Conservation (phyloP, 768 basidiomycete genomes). For the Tricholoma bakamatsutake region DNA sequence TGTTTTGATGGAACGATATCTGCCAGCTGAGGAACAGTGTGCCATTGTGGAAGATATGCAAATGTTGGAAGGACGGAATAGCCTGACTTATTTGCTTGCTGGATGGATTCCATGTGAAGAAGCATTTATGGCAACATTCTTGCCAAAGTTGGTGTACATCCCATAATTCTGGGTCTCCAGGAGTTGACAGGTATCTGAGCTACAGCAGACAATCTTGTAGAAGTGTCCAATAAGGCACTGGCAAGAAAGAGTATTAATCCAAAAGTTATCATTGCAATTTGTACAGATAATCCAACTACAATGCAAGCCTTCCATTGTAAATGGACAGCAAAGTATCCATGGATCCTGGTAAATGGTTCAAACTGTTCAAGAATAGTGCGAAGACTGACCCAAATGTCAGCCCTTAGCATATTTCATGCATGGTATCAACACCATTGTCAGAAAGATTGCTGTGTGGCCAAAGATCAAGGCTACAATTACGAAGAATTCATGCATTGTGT, state of each 20-base stretch:
- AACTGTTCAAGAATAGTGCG: no score
- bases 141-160: constrained; percentile 3
- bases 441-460: constrained; percentile 20
- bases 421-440: constrained; percentile 23
- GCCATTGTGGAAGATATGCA: background rate
- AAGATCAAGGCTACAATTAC: constrained; percentile 17
- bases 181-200: background rate
- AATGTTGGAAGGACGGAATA: background rate
- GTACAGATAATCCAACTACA: no score
- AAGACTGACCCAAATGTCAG: constrained; percentile 3
- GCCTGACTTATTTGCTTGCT: background rate
- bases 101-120: background rate
- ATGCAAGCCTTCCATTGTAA: no score
- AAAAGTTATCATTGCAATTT: no score
- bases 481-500: constrained; percentile 17
- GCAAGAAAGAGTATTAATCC: no score
- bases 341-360: no score
- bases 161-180: background rate
- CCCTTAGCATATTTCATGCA: constrained; percentile 25
- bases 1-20: background rate
- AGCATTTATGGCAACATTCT: constrained; percentile 4
- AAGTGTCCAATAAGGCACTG: constrained; percentile 9
- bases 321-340: no score
- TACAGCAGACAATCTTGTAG: constrained; percentile 16
- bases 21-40: background rate